Evolutionary conservation across 2,329 filamentous ascomycete species (phyloP).

Genomic region (Cytospora piceae): DNA sequence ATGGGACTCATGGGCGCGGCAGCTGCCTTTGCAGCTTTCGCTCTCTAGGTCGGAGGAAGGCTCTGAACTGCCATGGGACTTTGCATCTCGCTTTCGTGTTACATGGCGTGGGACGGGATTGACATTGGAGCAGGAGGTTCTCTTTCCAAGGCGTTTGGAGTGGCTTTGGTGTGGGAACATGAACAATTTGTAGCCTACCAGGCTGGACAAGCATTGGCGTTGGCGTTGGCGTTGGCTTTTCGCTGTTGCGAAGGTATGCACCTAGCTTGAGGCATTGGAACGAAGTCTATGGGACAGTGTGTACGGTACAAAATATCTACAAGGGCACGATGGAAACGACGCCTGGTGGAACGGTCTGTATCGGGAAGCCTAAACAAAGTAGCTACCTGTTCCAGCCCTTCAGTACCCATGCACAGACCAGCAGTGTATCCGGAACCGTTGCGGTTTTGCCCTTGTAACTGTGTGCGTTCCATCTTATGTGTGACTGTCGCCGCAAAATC

Average conservation of each 20-base stretch:
- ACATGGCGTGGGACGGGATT: background rate
- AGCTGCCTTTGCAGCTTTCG: slow-evolving; percentile 24
- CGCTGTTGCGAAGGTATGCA: background rate
- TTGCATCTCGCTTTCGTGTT: background rate
- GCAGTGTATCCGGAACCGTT: too few relatives aligned
- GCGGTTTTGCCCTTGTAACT: too few relatives aligned
- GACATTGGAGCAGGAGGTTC: background rate
- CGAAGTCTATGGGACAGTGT: background rate
- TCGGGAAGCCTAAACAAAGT: too few relatives aligned
- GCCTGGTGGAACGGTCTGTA: background rate
- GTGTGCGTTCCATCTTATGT: background rate
- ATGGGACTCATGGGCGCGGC: slow-evolving; percentile 28
- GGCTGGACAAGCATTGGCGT: slow-evolving; percentile 8
- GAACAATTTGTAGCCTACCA: background rate
- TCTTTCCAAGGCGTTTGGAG: slow-evolving; percentile 3
- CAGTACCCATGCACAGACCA: too few relatives aligned
- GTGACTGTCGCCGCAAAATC: background rate
- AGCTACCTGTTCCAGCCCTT: too few relatives aligned
- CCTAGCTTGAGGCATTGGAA: background rate
- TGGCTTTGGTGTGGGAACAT: background rate
- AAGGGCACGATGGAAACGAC: background rate
- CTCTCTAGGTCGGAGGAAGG: slow-evolving; percentile 12
- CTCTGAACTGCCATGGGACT: background rate
- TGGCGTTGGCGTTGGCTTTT: background rate
- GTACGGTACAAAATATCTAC: background rate